Conservation (phyloP, 345 rosid species). For the Eucalyptus melliodora region DNA sequence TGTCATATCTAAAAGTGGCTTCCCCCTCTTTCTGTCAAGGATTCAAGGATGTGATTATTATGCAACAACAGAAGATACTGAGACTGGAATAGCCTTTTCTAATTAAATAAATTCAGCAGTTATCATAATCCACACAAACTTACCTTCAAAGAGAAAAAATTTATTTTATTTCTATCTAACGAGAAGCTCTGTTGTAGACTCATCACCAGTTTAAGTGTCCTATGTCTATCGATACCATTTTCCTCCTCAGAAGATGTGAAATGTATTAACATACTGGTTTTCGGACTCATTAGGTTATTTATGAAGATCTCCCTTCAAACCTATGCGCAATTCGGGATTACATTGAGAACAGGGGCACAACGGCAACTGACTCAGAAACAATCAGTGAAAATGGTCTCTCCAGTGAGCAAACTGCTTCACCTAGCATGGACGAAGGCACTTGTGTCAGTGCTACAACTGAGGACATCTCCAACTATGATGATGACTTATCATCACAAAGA, state of each 20-base stretch:
- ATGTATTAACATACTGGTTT: not conserved
- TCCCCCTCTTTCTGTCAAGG: not conserved
- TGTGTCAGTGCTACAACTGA: not conserved
- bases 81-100: too few relatives aligned
- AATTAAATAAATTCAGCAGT: too few relatives aligned
- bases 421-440: slow-evolving; percentile 1
- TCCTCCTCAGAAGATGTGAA: not conserved
- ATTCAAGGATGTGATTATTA: too few relatives aligned
- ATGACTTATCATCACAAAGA: slow-evolving; percentile 28
- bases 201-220: not conserved
- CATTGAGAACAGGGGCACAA: slow-evolving; percentile 46
- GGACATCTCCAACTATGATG: not conserved
- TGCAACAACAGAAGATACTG: too few relatives aligned
- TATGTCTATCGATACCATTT: not conserved
- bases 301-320: slow-evolving; percentile 96
- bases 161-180: not conserved
- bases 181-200: not conserved
- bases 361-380: slow-evolving; percentile 24
- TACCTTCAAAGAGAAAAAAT: too few relatives aligned
- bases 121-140: too few relatives aligned
- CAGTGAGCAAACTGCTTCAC: slow-evolving; percentile 18
- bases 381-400: slow-evolving; percentile 11
- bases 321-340: slow-evolving; percentile 85
- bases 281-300: slow-evolving; percentile 52
- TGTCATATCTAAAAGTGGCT: not conserved